Conservation (phyloP, 805 yeast genomes). For the Starmerella lactis-condensi region DNA sequence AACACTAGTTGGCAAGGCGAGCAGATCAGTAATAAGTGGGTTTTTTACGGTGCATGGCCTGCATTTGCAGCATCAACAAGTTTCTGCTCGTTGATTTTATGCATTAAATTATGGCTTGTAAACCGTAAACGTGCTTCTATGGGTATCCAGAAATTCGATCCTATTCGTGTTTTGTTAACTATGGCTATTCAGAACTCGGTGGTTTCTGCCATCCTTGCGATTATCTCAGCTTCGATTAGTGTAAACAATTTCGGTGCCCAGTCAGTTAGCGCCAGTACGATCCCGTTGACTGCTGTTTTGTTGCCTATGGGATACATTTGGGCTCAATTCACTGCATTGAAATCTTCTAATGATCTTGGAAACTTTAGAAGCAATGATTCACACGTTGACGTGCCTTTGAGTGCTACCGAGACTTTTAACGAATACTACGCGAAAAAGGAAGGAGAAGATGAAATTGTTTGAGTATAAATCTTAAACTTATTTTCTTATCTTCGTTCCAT, state of each 20-base stretch:
- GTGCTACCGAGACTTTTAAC: not conserved
- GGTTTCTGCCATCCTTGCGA: slow-evolving; percentile 52
- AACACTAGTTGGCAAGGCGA: not conserved
- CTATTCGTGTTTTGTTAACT: slow-evolving; percentile 60
- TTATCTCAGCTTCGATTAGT: slow-evolving; percentile 24
- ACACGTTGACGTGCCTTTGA: not conserved
- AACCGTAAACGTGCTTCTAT: slow-evolving; percentile 51
- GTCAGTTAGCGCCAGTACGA: slow-evolving; percentile 9
- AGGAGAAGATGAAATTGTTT: no score
- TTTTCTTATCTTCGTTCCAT: no score
- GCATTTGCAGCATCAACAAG: slow-evolving; percentile 53
- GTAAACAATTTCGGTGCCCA: slow-evolving; percentile 5
- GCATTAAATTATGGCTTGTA: slow-evolving; percentile 49
- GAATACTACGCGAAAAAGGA: not conserved
- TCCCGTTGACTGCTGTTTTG: slow-evolving; percentile 13
- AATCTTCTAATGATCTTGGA: no score
- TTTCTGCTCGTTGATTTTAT: slow-evolving; percentile 40
- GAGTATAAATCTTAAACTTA: no score
- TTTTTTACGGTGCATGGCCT: slow-evolving; percentile 24
- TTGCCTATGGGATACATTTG: slow-evolving; percentile 17
- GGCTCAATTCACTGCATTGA: slow-evolving; percentile 11
- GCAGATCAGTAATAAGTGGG: slow-evolving; percentile 14
- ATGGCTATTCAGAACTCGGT: slow-evolving; percentile 70
- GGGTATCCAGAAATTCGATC: slow-evolving; percentile 69
- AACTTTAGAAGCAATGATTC: not conserved